Evolutionary conservation across 2,329 filamentous ascomycete species (phyloP), one percentile per base, ranked within the genome.

Genomic region (Bisporella sp.): DNA sequence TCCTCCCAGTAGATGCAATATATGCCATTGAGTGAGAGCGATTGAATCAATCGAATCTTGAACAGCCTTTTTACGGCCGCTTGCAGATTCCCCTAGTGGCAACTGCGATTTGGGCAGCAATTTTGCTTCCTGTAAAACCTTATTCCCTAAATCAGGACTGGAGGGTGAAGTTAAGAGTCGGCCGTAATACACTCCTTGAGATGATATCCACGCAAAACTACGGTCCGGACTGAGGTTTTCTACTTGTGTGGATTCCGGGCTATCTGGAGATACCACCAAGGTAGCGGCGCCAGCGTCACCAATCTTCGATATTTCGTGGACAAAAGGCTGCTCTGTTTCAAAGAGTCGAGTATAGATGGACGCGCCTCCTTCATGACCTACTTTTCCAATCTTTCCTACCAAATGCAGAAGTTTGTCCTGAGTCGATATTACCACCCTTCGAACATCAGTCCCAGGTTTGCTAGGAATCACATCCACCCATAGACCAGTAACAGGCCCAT

Each of bases 21-120:
- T 83, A 66, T 99, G 93, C 86, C 93, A 99, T 63, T 96, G 90
- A 5, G 91, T 95, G 56, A 99, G 72, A 0, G 87, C 83, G 66
- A 96, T 84, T 0, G 88, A 88, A 40, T 84, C 82, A 39, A 96
- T 84, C 1, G 81, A 76, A 53, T 95, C 89, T 48, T 86, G 78
- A 0, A 81, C 75, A 35, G 83, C 69, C 54, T 81, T 85, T 54
- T 77, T 80, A 29, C 84, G 75, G 35, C 81, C 84, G 54, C 79
- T 78, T 1, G 81, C 71, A 6, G 79, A 78, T 54, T 90, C 84
- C 0, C 81, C 75, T 2, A 81, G 76, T 1, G 87, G 81, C 41
- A 97, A 78, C 51, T 89, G 82, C 1, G 87, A 80, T 61, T 81
- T 82, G 12, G 87, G 73, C 47, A 96, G 71, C 70, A 95, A 75